Evolutionary conservation across 768 basidiomycete species (phyloP).

Genomic region (Suillus paluster): DNA sequence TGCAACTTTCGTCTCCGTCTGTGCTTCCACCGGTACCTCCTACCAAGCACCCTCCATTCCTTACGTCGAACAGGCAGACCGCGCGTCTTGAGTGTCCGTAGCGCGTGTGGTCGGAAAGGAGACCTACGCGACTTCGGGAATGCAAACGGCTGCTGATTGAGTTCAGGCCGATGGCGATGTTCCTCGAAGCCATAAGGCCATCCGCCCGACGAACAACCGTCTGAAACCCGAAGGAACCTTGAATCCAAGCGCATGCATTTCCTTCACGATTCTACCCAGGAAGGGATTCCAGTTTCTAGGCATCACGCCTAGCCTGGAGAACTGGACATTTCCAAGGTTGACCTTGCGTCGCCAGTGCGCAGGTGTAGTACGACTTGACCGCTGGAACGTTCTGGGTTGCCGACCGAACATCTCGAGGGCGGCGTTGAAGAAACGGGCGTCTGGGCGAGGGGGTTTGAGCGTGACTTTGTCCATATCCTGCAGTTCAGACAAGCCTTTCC

Average conservation of each 20-base stretch:
- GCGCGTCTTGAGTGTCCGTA: conserved; percentile 35
- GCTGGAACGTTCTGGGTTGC: conserved; percentile 23
- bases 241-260: conserved; percentile 45
- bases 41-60: conserved; percentile 27
- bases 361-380: conserved; percentile 17
- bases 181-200: conserved; percentile 27
- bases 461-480: conserved; percentile 29
- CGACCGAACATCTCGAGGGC: conserved; percentile 50
- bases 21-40: conserved; percentile 20
- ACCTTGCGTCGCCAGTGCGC: conserved; percentile 37
- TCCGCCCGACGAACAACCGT: conserved; percentile 44
- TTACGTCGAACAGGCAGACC: conserved; percentile 38
- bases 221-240: conserved; percentile 44
- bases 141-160: conserved; percentile 31
- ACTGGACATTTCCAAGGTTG: conserved; percentile 27
- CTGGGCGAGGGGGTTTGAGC: conserved; percentile 48
- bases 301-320: conserved; percentile 30
- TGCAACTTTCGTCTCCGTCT: conserved; percentile 14
- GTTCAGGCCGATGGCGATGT: conserved; percentile 9
- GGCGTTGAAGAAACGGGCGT: conserved; percentile 73
- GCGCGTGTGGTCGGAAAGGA: conserved; percentile 27
- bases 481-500: conserved; percentile 24
- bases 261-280: conserved; percentile 41
- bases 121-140: conserved; percentile 24
- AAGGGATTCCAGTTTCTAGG: conserved; percentile 36